Evolutionary conservation across 176 grass and related monocot genomes (phyloP).

Genomic region (Aegilops longissima): DNA sequence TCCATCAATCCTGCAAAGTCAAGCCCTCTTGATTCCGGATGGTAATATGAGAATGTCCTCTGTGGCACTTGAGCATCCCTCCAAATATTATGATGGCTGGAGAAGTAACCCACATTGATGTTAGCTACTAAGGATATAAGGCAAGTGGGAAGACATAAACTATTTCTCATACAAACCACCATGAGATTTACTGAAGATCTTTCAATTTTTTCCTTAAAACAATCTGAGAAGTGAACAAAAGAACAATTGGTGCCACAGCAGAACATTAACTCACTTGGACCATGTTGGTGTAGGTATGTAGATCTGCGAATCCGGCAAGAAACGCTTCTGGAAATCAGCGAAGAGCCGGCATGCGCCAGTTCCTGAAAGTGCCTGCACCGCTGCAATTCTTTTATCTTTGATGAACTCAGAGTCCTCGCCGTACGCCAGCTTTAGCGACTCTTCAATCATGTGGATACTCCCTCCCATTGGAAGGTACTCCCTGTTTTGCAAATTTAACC

Average conservation of each 20-base stretch:
- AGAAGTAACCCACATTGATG: conserved; percentile 25
- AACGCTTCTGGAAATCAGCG: conserved; percentile 93
- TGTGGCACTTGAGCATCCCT: conserved; percentile 89
- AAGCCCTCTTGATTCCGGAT: conserved; percentile 79
- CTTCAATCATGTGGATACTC: conserved; percentile 80
- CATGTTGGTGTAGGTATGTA: conserved; percentile 95
- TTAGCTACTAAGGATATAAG: conserved; percentile 18
- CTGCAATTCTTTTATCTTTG: conserved; percentile 84
- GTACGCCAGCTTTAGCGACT: conserved; percentile 83
- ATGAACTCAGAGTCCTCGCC: conserved; percentile 83
- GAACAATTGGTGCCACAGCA: not conserved
- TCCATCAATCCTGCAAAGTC: conserved; percentile 89
- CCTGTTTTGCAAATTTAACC: conserved; percentile 36
- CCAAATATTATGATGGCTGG: conserved; percentile 96
- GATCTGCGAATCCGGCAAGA: conserved; percentile 86
- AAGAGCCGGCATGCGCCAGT: conserved; percentile 93
- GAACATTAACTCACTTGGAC: conserved; percentile 69
- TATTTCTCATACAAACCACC: not conserved
- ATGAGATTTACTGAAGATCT: not conserved
- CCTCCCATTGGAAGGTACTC: conserved; percentile 98
- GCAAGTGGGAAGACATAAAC: not conserved
- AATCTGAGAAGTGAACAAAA: conserved; percentile 4
- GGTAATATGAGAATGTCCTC: conserved; percentile 76
- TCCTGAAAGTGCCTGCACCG: conserved; percentile 87
- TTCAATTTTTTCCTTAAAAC: not conserved